These are phyloP conservation scores for Blastobotrys parvus DNA, from an alignment of 805 yeast species.

Conservation along the genomic window DNA sequence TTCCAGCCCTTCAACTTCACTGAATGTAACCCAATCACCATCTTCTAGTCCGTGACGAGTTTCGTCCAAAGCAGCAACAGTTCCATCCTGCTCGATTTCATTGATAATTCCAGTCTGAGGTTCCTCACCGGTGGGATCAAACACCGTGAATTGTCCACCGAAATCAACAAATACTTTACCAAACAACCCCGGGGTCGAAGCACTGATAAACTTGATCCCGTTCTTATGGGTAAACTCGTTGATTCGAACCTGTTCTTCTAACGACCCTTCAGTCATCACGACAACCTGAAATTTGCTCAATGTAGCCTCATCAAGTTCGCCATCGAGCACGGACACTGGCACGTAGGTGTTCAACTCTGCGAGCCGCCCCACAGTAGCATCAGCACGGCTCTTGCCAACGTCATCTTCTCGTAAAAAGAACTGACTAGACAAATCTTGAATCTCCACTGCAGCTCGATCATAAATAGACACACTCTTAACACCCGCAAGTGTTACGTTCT, in stretches of 20 bases:
- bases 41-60: conserved; percentile 90
- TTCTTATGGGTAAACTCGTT: conserved; percentile 67
- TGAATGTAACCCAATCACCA: conserved; percentile 80
- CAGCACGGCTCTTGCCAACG: conserved; percentile 72
- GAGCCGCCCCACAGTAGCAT: conserved; percentile 55
- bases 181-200: conserved; percentile 80
- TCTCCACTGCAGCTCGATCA: conserved; percentile 63
- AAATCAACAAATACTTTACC: conserved; percentile 87
- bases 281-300: conserved; percentile 61
- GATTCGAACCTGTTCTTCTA: conserved; percentile 68
- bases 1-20: conserved; percentile 77
- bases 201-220: conserved; percentile 69
- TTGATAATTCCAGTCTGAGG: conserved; percentile 80
- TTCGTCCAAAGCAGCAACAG: conserved; percentile 89
- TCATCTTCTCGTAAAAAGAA: conserved; percentile 69
- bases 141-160: conserved; percentile 69
- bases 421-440: conserved; percentile 79
- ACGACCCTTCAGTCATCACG: conserved; percentile 69
- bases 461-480: conserved; percentile 82
- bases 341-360: conserved; percentile 86
- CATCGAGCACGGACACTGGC: conserved; percentile 60
- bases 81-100: conserved; percentile 79
- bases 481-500: conserved; percentile 94
- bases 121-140: conserved; percentile 90
- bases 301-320: conserved; percentile 45